Evolutionary conservation across 2,329 filamentous ascomycete genomes (phyloP).

Genomic region (Sporothrix brunneoviolacea): DNA sequence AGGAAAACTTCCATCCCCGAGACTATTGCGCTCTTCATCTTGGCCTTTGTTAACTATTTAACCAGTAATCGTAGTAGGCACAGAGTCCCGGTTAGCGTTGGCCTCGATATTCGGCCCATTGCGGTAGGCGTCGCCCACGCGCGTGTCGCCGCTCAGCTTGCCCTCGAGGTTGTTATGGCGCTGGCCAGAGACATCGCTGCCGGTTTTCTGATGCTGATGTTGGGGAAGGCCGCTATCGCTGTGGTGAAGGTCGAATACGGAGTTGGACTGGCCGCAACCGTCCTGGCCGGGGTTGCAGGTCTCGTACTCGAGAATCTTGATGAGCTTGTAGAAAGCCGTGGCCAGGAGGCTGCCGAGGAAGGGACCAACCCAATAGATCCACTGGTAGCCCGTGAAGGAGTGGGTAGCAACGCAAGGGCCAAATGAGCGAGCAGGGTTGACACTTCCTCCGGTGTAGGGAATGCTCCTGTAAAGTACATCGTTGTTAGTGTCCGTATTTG

Average conservation of each 20-base stretch:
- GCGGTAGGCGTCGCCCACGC: constrained; percentile 6
- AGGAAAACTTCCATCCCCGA: too few relatives aligned
- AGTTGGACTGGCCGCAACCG: constrained; percentile 11
- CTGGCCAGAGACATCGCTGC: constrained; percentile 1
- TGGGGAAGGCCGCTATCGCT: not conserved
- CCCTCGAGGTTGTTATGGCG: constrained; percentile 4
- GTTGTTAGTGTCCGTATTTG: too few relatives aligned
- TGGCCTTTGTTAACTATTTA: not conserved
- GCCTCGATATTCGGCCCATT: constrained; percentile 8
- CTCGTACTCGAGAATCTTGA: constrained; percentile 47
- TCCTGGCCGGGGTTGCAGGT: constrained; percentile 46
- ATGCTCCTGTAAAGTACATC: too few relatives aligned
- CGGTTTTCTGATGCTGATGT: constrained; percentile 5
- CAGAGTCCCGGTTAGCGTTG: not conserved
- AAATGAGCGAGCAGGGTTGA: constrained; percentile 46
- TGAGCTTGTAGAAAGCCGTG: constrained; percentile 41
- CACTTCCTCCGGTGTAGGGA: constrained; percentile 40
- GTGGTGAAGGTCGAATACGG: constrained; percentile 33
- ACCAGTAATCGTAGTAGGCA: too few relatives aligned
- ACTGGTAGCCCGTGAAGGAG: constrained; percentile 39
- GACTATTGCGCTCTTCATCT: too few relatives aligned
- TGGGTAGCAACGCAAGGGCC: constrained; percentile 39
- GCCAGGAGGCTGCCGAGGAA: constrained; percentile 43
- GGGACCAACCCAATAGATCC: constrained; percentile 52
- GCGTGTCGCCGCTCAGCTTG: constrained; percentile 17